Conservation (phyloP, 1,139 yeast genomes). For the Arxiozyma slooffiae region DNA sequence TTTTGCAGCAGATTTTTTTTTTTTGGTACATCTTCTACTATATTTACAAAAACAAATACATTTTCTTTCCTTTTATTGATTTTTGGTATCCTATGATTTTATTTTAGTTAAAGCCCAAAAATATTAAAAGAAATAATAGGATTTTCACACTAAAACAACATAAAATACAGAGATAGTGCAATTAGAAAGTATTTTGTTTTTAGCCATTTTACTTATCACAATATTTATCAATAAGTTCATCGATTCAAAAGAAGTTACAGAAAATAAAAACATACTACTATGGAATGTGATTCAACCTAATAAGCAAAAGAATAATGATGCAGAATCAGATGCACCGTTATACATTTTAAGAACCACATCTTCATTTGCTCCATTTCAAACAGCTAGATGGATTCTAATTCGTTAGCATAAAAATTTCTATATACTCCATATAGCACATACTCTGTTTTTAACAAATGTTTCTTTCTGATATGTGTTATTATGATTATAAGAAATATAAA, state of each 20-base stretch:
- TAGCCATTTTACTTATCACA: slow-evolving; percentile 38
- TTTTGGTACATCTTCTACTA: slow-evolving; percentile 55
- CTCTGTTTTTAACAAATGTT: no score
- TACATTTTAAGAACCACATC: slow-evolving; percentile 25
- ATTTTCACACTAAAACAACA: slow-evolving; percentile 34
- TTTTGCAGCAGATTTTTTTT: slow-evolving; percentile 65
- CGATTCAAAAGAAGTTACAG: slow-evolving; percentile 15
- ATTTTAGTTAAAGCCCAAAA: slow-evolving; percentile 68
- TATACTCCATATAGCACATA: background rate
- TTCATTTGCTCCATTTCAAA: slow-evolving; percentile 21
- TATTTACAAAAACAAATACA: slow-evolving; percentile 51
- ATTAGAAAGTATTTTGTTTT: slow-evolving; percentile 35
- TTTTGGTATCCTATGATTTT: slow-evolving; percentile 70
- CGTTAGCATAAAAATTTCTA: background rate
- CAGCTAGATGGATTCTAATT: slow-evolving; percentile 11
- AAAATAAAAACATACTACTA: slow-evolving; percentile 16
- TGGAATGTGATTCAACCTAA: slow-evolving; percentile 47
- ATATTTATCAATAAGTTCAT: slow-evolving; percentile 28
- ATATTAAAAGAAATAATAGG: slow-evolving; percentile 38
- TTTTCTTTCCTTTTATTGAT: slow-evolving; percentile 63
- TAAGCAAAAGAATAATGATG: slow-evolving; percentile 50
- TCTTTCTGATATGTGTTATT: no score
- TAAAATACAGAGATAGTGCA: slow-evolving; percentile 32
- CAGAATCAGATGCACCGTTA: slow-evolving; percentile 38
- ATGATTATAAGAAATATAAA: background rate